phyloP scores from a whole-genome alignment of 2,329 filamentous ascomycete genomes.

The Alternaria novae-zelandiae region DNA sequence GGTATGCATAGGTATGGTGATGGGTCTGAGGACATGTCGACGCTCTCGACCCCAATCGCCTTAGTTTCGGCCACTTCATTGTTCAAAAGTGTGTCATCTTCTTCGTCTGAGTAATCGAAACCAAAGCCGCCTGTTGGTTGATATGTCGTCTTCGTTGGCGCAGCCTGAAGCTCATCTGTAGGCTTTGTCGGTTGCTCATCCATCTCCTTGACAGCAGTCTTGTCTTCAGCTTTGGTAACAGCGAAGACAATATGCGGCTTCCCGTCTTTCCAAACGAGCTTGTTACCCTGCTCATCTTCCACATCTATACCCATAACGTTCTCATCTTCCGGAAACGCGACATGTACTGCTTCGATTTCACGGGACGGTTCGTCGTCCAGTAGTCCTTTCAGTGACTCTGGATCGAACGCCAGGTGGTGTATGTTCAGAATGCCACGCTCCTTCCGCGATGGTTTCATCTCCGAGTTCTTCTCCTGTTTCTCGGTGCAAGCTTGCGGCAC shows the following conservation, averaged over 20 bases:
- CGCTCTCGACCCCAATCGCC: not conserved
- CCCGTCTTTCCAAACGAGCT: not conserved
- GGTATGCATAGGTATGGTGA: not conserved
- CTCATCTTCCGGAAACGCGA: not conserved
- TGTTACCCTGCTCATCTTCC: not conserved
- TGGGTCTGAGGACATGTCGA: not conserved
- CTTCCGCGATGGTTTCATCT: not conserved
- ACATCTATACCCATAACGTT: not conserved
- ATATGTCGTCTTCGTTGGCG: not conserved
- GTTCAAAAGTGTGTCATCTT: fast-evolving
- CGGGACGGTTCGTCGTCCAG: not conserved
- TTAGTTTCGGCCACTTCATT: not conserved
- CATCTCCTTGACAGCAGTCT: not conserved
- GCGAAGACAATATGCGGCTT: not conserved
- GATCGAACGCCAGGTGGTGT: not conserved
- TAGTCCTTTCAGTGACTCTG: not conserved
- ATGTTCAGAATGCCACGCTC: not conserved
- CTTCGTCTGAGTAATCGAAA: not conserved
- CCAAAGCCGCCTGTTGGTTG: not conserved
- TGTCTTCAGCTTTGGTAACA: not conserved
- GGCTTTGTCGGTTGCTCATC: not conserved
- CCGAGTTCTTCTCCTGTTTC: not conserved
- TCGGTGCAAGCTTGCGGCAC: not conserved
- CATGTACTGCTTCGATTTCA: not conserved
- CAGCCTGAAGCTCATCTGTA: not conserved